Percentiles rank a stretch among this genome's conserved stretches.
These are phyloP conservation scores for Candida stauntonica DNA, from an alignment of 805 yeast species.

Conservation along the genomic window DNA sequence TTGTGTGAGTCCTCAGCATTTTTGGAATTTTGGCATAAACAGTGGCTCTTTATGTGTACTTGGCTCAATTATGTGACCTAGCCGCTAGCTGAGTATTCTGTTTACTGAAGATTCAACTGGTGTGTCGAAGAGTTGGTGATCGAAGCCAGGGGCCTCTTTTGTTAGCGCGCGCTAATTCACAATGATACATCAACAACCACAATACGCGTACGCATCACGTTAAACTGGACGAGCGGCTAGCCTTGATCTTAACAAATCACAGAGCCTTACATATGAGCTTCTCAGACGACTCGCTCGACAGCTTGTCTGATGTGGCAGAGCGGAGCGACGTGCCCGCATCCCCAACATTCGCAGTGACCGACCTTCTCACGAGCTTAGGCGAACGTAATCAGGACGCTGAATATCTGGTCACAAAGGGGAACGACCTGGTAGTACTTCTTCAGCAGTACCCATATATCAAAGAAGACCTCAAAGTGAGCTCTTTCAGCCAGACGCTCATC, in stretches of 20 bases:
- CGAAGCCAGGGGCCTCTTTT: too few species aligned
- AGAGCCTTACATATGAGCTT: constrained; percentile 10
- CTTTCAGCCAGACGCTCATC: constrained; percentile 55
- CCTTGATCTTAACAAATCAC: too few species aligned
- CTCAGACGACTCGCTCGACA: constrained; percentile 11
- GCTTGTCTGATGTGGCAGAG: constrained; percentile 1
- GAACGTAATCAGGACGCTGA: constrained; percentile 47
- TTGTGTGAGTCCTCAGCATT: not conserved
- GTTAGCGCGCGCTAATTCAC: too few species aligned
- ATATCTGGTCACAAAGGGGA: constrained; percentile 53
- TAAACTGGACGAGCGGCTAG: too few species aligned
- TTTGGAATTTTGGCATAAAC: too few species aligned
- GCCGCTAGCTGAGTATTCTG: too few species aligned
- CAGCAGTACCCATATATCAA: constrained; percentile 55
- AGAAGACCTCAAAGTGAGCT: constrained; percentile 56
- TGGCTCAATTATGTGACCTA: too few species aligned
- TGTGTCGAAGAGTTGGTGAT: too few species aligned
- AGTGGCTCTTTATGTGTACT: too few species aligned
- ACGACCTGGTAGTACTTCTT: constrained; percentile 56
- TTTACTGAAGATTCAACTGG: too few species aligned
- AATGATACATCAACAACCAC: too few species aligned
- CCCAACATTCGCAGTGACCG: constrained; percentile 62
- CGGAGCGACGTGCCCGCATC: constrained; percentile 24
- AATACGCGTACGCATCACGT: not conserved
- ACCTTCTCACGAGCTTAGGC: constrained; percentile 53